A percentile compares a stretch with the other conserved stretches of the same genome.
Conservation (phyloP, 306 rosid species). For the Begonia peltatifolia region DNA sequence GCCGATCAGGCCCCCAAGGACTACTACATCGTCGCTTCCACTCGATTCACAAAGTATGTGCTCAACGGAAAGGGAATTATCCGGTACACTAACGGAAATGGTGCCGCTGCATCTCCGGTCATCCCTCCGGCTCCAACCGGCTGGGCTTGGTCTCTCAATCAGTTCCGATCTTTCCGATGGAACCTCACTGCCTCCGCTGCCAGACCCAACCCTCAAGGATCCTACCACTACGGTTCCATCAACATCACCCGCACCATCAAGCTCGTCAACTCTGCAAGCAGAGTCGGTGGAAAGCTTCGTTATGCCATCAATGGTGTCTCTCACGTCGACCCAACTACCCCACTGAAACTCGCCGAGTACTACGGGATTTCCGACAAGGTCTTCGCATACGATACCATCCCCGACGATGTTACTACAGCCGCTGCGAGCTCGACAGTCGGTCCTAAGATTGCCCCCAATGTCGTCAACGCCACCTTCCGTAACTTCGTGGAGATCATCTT, state of each 20-base stretch:
- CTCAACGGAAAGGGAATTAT: conserved; percentile 33
- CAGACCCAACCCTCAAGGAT: conserved; percentile 84
- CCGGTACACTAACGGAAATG: conserved; percentile 30
- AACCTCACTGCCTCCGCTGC: conserved; percentile 82
- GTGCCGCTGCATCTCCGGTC: conserved; percentile 34
- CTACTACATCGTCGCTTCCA: conserved; percentile 57
- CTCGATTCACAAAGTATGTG: conserved; percentile 36
- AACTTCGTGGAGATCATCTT: conserved; percentile 56
- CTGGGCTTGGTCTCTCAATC: conserved; percentile 86
- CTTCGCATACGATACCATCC: conserved; percentile 28
- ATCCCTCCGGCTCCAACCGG: conserved; percentile 43
- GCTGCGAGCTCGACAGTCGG: not conserved
- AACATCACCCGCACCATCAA: conserved; percentile 56
- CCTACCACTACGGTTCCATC: conserved; percentile 58
- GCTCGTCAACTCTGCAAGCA: conserved; percentile 31
- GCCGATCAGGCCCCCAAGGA: conserved; percentile 51
- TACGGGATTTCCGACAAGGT: conserved; percentile 22
- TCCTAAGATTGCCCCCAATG: conserved; percentile 18
- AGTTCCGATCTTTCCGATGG: conserved; percentile 68
- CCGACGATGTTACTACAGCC: conserved; percentile 21
- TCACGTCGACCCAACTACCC: conserved; percentile 41
- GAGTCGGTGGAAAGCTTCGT: conserved; percentile 41
- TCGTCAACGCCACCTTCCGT: conserved; percentile 22
- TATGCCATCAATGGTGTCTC: conserved; percentile 61
- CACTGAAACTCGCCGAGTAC: conserved; percentile 72